These are phyloP conservation scores for Helichrysum umbraculigerum DNA, from an alignment of 129 eudicot species.

Conservation along the genomic window DNA sequence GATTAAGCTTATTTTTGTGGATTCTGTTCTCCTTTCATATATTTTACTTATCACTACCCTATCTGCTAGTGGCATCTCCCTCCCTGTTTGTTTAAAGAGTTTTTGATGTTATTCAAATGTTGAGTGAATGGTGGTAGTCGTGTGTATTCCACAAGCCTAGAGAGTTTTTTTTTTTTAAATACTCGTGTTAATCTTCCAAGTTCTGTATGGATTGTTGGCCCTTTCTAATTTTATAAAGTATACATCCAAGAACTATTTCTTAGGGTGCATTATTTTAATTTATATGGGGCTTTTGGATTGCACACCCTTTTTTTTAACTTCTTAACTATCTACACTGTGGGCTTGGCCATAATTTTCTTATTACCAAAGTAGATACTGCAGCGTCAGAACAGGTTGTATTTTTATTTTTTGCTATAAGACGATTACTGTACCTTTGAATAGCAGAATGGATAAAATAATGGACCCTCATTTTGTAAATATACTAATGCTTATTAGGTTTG, in stretches of 20 bases:
- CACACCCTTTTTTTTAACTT: not conserved
- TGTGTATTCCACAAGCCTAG: not conserved
- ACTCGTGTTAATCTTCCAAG: too few species aligned
- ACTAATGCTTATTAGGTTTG: not conserved
- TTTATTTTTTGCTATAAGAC: not conserved
- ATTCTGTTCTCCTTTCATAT: not conserved
- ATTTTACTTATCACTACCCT: not conserved
- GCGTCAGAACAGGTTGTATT: not conserved
- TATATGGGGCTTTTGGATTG: too few species aligned
- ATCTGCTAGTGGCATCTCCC: not conserved
- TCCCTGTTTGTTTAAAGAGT: not conserved
- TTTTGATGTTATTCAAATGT: not conserved
- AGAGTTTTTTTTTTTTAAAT: not conserved
- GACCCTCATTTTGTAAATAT: not conserved
- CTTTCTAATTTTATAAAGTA: not conserved
- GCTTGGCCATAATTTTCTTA: not conserved
- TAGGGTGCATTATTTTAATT: not conserved
- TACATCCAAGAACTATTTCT: not conserved
- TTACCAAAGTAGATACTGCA: not conserved
- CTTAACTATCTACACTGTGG: not conserved
- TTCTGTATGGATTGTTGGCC: not conserved
- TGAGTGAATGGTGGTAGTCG: too few species aligned
- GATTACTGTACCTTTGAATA: not conserved
- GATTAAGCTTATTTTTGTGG: not conserved
- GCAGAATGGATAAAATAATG: not conserved